phyloP scores from a whole-genome alignment of 2,329 filamentous ascomycete species.

The Elsinoe perseae region DNA sequence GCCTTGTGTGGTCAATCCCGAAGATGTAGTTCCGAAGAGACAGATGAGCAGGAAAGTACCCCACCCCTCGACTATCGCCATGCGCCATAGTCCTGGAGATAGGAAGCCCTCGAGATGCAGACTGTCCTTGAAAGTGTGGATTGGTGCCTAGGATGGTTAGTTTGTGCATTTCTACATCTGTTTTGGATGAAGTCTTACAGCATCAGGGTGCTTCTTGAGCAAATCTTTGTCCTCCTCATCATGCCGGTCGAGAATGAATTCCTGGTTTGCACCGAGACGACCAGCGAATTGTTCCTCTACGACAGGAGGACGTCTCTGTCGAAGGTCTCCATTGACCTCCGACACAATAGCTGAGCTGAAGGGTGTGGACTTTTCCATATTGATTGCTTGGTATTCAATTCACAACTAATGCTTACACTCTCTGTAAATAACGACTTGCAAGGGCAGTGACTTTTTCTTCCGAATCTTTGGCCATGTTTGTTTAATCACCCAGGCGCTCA shows the following conservation, averaged over 20 bases:
- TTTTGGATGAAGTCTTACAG: conserved; percentile 17
- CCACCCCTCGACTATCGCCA: conserved; percentile 22
- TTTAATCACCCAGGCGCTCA: neutral
- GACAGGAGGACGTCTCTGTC: neutral
- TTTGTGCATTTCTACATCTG: neutral
- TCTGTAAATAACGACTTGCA: too few species aligned
- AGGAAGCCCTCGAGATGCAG: conserved; percentile 22
- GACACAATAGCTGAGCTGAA: conserved; percentile 13
- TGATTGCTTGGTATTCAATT: neutral
- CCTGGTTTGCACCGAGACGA: conserved; percentile 31
- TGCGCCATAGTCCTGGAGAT: conserved; percentile 20
- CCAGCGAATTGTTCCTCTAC: conserved; percentile 24
- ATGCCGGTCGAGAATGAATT: conserved; percentile 25
- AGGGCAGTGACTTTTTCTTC: neutral
- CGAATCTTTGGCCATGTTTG: neutral
- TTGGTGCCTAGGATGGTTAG: conserved; percentile 18
- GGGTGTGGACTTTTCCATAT: conserved; percentile 2
- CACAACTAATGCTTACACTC: too few species aligned
- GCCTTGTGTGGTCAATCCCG: conserved; percentile 18
- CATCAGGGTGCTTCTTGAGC: conserved; percentile 26
- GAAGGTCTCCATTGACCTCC: neutral
- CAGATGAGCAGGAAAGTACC: conserved; percentile 23
- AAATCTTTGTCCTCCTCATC: conserved; percentile 19
- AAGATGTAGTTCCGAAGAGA: conserved; percentile 20
- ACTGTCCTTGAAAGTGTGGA: conserved; percentile 17